phyloP scores from a whole-genome alignment of 1,139 yeast species.

The Scheffersomyces illinoinensis region DNA sequence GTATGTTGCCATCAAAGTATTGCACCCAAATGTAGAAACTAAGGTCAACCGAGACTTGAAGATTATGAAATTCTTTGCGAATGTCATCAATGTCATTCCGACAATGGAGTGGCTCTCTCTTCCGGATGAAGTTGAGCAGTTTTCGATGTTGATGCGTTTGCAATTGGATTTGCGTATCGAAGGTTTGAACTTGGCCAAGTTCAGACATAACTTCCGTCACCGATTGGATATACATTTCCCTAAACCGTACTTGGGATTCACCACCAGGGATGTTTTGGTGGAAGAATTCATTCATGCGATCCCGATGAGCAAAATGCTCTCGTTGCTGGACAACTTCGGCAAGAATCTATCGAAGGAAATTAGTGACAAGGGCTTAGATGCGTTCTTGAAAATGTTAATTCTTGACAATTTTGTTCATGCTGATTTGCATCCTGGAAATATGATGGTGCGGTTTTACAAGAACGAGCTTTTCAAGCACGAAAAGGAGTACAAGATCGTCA shows the following conservation, averaged over 20 bases:
- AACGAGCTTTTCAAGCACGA: constrained; percentile 46
- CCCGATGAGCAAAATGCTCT: constrained; percentile 71
- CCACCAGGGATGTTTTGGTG: constrained; percentile 74
- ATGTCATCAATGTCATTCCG: constrained; percentile 66
- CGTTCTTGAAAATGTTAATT: constrained; percentile 89
- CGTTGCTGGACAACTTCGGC: constrained; percentile 43
- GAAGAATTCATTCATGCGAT: constrained; percentile 85
- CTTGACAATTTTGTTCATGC: constrained; percentile 94
- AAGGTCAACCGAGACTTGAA: constrained; percentile 77
- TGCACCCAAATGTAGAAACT: constrained; percentile 81
- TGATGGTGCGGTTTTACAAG: constrained; percentile 74
- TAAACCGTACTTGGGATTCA: constrained; percentile 62
- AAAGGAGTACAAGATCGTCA: constrained; percentile 49
- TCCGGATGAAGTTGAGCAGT: constrained; percentile 92
- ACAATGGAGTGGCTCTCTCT: constrained; percentile 97
- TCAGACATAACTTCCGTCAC: constrained; percentile 60
- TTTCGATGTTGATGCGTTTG: constrained; percentile 78
- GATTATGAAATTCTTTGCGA: constrained; percentile 83
- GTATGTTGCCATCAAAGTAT: constrained; percentile 85
- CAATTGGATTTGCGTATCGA: constrained; percentile 91
- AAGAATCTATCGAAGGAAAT: constrained; percentile 67
- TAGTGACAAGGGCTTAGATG: constrained; percentile 86
- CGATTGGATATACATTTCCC: constrained; percentile 78
- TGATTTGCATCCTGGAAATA: constrained; percentile 95
- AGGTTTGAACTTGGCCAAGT: constrained; percentile 73